Conservation (phyloP, 2,329 filamentous ascomycete genomes). For the Monilinia vaccinii-corymbosi region DNA sequence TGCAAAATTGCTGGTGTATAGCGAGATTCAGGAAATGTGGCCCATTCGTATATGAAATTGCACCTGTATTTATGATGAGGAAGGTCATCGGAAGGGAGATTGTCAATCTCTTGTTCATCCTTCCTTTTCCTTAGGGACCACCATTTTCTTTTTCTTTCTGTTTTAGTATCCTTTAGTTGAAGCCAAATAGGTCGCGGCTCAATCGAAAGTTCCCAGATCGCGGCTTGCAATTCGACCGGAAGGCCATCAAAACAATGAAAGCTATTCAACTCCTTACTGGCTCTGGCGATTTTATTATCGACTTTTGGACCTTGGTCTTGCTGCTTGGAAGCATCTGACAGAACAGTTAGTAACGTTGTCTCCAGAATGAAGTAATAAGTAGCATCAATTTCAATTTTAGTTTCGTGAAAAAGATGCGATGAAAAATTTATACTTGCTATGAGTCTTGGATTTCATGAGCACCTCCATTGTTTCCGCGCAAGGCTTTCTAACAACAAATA, state of each 20-base stretch:
- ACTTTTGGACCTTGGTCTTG: neutral
- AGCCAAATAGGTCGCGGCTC: neutral
- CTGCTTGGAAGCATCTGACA: neutral
- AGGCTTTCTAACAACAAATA: neutral
- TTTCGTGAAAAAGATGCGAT: neutral
- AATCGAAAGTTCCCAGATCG: neutral
- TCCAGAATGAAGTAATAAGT: too few relatives aligned
- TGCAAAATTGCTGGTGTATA: neutral
- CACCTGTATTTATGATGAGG: neutral
- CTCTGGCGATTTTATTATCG: neutral
- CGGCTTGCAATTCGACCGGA: neutral
- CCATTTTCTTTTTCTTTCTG: neutral
- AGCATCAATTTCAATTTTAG: too few relatives aligned
- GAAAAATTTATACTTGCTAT: neutral
- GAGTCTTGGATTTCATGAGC: neutral
- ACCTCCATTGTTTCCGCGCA: neutral
- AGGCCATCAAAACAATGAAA: neutral
- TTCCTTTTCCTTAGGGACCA: neutral
- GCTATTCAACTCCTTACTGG: neutral
- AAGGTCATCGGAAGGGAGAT: neutral
- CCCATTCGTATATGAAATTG: neutral
- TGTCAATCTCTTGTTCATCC: neutral
- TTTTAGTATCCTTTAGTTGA: neutral
- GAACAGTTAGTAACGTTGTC: neutral
- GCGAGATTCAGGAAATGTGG: neutral